Conservation (phyloP, 371 early-diverging fungal species). For the Mucor circinelloides region DNA sequence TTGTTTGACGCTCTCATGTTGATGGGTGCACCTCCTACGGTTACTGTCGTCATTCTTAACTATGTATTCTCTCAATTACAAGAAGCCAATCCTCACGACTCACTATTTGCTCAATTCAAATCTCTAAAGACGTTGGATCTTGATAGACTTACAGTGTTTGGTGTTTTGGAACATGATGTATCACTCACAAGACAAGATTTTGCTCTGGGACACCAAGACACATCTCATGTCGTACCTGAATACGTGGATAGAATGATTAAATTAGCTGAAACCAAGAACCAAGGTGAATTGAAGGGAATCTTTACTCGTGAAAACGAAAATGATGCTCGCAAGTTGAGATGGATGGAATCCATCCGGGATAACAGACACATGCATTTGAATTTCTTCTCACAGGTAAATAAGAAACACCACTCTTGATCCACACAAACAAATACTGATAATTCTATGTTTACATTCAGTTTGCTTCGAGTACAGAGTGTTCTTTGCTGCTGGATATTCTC, state of each 20-base stretch:
- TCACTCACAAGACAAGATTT: constrained; percentile 36
- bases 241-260: constrained; percentile 19
- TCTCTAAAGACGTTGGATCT: constrained; percentile 17
- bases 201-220: constrained; percentile 7
- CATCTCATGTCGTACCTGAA: constrained; percentile 10
- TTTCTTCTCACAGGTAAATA: constrained; percentile 29
- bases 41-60: constrained; percentile 9
- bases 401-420: not conserved
- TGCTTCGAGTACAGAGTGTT: constrained; percentile 31
- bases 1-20: constrained; percentile 24
- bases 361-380: constrained; percentile 22
- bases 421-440: not conserved
- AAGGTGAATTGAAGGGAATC: not conserved
- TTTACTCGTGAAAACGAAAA: constrained; percentile 28
- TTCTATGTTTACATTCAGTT: constrained; percentile 21
- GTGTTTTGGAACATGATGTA: constrained; percentile 44
- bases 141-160: constrained; percentile 25
- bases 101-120: constrained; percentile 11
- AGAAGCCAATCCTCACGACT: constrained; percentile 10
- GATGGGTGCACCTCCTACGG: constrained; percentile 17
- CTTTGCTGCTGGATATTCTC: constrained; percentile 27
- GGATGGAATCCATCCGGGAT: constrained; percentile 27
- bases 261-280: not conserved
- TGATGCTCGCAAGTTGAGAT: constrained; percentile 25
- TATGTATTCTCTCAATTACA: constrained; percentile 18